Percentiles rank a stretch among this genome's conserved stretches.
Evolutionary conservation across 495 filamentous ascomycete species (phyloP).

Genomic region (Clohesyomyces aquaticus): DNA sequence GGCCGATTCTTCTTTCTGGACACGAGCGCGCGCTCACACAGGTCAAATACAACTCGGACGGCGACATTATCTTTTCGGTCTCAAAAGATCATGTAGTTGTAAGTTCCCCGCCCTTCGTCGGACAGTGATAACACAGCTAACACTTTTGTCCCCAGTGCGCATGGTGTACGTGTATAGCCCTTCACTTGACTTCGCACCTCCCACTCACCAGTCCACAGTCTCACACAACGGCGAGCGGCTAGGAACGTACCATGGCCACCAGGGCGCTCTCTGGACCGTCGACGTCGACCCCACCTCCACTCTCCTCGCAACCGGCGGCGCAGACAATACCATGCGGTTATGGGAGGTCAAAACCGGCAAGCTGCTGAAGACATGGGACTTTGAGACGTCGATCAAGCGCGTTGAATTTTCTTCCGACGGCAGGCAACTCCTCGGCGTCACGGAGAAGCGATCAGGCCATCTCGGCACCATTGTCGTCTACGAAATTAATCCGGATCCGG

Average conservation of each 20-base stretch:
- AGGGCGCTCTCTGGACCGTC: conserved; percentile 97
- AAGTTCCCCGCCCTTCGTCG: neutral
- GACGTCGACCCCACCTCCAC: conserved; percentile 94
- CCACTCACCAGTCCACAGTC: conserved; percentile 19
- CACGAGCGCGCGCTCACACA: conserved; percentile 99
- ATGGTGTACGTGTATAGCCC: conserved; percentile 23
- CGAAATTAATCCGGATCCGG: conserved; percentile 77
- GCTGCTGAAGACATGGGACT: conserved; percentile 94
- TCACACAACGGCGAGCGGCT: conserved; percentile 75
- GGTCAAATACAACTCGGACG: conserved; percentile 94
- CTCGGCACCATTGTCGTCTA: conserved; percentile 90
- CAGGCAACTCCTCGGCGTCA: conserved; percentile 83
- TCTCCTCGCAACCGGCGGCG: conserved; percentile 90
- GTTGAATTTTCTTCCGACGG: conserved; percentile 96
- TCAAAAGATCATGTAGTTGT: conserved; percentile 92
- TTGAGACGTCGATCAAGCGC: conserved; percentile 91
- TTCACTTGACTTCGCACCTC: neutral
- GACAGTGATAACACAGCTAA: conserved; percentile 77
- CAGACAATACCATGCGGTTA: conserved; percentile 96
- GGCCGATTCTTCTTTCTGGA: conserved; percentile 91
- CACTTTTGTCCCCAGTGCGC: conserved; percentile 41
- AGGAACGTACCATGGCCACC: conserved; percentile 83
- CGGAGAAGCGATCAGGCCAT: conserved; percentile 96
- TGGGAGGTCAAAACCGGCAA: conserved; percentile 96
- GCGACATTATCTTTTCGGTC: conserved; percentile 95